Conservation (phyloP, 73 alveolate genomes). For the Paramecium biaurelia region DNA sequence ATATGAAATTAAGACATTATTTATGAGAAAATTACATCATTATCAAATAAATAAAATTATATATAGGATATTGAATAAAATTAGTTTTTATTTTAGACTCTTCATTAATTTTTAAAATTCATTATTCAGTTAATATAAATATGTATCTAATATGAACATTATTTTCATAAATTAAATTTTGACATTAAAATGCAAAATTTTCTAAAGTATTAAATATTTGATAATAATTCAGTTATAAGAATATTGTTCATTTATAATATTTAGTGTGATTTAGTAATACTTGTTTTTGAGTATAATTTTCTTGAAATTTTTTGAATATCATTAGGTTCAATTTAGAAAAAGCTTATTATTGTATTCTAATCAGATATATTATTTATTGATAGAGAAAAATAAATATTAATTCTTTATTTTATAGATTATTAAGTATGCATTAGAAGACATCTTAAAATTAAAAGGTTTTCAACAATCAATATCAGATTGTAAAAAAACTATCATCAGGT, state of each 20-base stretch:
- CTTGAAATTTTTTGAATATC: neutral
- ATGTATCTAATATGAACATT: neutral
- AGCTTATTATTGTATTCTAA: neutral
- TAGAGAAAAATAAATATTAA: neutral
- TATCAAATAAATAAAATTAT: no score
- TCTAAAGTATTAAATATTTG: no score
- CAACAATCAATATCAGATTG: conserved; percentile 45
- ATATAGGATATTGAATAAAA: neutral
- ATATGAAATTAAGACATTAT: no score
- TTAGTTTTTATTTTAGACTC: neutral
- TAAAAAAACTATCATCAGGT: conserved; percentile 85
- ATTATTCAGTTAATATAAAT: no score
- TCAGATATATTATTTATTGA: neutral
- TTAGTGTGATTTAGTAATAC: no score
- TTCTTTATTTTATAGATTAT: neutral
- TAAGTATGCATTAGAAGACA: neutral
- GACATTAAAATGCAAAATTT: no score
- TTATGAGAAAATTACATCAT: no score
- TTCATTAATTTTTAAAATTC: no score
- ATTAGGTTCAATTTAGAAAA: neutral
- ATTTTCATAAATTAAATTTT: no score
- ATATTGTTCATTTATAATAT: no score
- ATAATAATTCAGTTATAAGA: no score
- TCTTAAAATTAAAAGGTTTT: conserved; percentile 40
- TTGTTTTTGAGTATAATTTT: no score